A percentile compares a stretch with the other conserved stretches of the same genome.
Conservation (phyloP, 2,329 filamentous ascomycete genomes). For the Cyphellophora europaea region DNA sequence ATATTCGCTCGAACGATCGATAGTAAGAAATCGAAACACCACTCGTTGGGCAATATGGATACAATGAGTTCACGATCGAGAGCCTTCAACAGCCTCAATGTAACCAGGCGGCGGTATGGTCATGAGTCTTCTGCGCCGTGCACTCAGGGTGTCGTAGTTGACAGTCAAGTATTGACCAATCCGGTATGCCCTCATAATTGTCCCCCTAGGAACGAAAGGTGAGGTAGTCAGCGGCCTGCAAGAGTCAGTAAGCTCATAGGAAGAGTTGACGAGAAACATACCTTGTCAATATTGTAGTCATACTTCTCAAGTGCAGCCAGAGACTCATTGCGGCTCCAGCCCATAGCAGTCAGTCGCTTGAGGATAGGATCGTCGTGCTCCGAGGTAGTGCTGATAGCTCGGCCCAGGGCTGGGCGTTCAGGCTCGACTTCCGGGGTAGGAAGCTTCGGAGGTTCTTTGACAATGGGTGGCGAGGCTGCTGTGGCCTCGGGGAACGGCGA, state of each 20-base stretch:
- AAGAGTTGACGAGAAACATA: conserved; percentile 35
- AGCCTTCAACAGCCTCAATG: too few species aligned
- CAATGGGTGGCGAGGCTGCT: conserved; percentile 9
- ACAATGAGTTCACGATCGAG: too few species aligned
- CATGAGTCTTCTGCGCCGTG: too few species aligned
- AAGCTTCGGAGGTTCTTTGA: not conserved
- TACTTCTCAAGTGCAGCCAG: conserved; percentile 81
- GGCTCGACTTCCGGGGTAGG: not conserved
- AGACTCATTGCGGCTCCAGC: conserved; percentile 65
- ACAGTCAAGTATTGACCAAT: too few species aligned
- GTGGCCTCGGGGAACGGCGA: conserved; percentile 2
- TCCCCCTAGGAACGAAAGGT: conserved; percentile 15
- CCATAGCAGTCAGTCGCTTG: conserved; percentile 83
- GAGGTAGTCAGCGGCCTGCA: conserved; percentile 22
- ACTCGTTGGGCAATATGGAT: too few species aligned
- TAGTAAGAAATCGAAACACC: too few species aligned
- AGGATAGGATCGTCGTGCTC: conserved; percentile 86
- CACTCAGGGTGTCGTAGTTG: too few species aligned
- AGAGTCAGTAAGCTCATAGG: not conserved
- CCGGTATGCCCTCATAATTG: too few species aligned
- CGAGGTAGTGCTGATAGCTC: conserved; percentile 61
- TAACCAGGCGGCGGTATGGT: too few species aligned
- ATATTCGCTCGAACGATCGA: too few species aligned
- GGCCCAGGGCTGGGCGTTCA: conserved; percentile 28
- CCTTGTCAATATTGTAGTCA: conserved; percentile 93